Evolutionary conservation across 2,329 filamentous ascomycete species (phyloP).

Genomic region (Alternaria conjuncta): DNA sequence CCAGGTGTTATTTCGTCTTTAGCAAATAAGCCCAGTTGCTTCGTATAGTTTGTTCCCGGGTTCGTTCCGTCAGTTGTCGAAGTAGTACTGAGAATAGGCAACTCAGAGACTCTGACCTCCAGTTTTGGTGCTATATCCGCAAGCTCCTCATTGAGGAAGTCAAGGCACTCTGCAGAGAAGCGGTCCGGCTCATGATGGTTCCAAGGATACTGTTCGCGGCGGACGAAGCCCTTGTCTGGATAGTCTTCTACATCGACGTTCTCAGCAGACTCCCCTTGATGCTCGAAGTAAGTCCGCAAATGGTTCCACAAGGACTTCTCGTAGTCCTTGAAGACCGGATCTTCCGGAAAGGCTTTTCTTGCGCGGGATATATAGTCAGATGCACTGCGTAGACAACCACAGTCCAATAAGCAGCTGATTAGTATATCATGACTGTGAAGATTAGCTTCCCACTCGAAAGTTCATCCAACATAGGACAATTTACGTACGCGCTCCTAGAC

Average conservation of each 20-base stretch:
- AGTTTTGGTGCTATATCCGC: slow-evolving; percentile 77
- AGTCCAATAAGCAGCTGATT: slow-evolving; percentile 62
- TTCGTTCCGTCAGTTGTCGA: slow-evolving; percentile 47
- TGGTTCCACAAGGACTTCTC: slow-evolving; percentile 57
- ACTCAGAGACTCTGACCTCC: slow-evolving; percentile 74
- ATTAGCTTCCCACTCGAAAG: slow-evolving; percentile 11
- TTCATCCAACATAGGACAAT: not conserved
- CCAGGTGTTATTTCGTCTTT: slow-evolving; percentile 78
- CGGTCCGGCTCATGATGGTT: slow-evolving; percentile 67
- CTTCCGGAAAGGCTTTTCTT: slow-evolving; percentile 60
- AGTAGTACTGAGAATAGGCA: slow-evolving; percentile 68
- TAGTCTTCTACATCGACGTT: slow-evolving; percentile 62
- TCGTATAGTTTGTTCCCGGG: slow-evolving; percentile 63
- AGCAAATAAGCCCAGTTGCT: slow-evolving; percentile 90
- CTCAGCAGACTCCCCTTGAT: slow-evolving; percentile 34
- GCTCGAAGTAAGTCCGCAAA: slow-evolving; percentile 31
- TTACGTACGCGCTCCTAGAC: slow-evolving; percentile 41
- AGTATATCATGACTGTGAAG: slow-evolving; percentile 39
- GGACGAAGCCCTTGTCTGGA: slow-evolving; percentile 73
- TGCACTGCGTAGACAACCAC: slow-evolving; percentile 73
- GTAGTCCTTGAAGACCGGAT: slow-evolving; percentile 63
- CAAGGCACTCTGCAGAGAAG: slow-evolving; percentile 61
- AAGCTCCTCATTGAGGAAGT: slow-evolving; percentile 74
- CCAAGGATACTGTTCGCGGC: slow-evolving; percentile 70
- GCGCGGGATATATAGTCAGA: slow-evolving; percentile 70